Evolutionary conservation across 257 asterid genomes (phyloP), one percentile per base, ranked within the genome.

Genomic region (Perilla frutescens): DNA sequence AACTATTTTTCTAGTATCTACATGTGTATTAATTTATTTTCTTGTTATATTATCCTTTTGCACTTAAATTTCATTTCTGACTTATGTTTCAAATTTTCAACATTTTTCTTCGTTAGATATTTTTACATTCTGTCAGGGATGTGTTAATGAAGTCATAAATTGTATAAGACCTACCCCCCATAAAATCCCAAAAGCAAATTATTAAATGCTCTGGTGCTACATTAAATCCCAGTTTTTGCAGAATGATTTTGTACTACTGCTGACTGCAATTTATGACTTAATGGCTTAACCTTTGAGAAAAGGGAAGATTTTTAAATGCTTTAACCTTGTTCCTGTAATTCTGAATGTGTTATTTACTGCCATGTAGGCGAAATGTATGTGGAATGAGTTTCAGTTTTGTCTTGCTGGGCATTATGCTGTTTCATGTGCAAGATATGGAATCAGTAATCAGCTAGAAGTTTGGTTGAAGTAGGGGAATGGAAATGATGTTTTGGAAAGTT

Each of bases 401-500:
- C 55, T 63, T 43, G 69, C 9, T 43, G 9, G 54, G 54, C 8
- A 26, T 3, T 26, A 4, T 8, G 40, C 54, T 64, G 43, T 40
- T 44, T 58, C 63, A 4, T 44, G 29, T 26, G 14, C 44, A 63
- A 37, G 26, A 44, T 64, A 9, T 64, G 56, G 41, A 64, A 26
- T 15, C 12, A 1, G 12, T 11, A 12, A 5, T 64, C 53, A 44
- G 26, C 41, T 6, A 44, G 3, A 44, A 62, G 15, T 26, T 10
- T 64, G 34, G 29, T 64, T 26, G 26, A 64, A 64, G 56, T 45
- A 9, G 54, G 29, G 15, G 14, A 51, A 36, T 44, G 20, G 53
- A 56, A 49, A 36, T 36, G 8, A 62, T 36, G 57, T 39, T 81
- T 31, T 49, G 49, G 55, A 40, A 70, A 54, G 49, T 58, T 63